Conservation (phyloP, 2,329 filamentous ascomycete genomes). For the Didymella exigua region DNA sequence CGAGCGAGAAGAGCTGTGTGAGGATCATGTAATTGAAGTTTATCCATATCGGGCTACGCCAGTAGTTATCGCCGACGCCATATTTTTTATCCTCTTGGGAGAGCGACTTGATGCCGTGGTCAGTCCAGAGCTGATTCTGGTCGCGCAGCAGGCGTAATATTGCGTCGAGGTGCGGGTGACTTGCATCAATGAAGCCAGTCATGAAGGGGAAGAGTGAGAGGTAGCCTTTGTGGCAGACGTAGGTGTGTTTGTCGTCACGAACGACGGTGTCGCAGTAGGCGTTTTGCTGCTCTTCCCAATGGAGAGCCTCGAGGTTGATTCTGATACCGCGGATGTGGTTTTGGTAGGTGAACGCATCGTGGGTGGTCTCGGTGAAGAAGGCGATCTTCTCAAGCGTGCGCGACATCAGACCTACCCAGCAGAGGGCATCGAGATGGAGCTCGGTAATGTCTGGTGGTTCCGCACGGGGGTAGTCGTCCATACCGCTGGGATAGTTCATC, state of each 20-base stretch:
- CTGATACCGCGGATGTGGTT: conserved; percentile 74
- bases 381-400: conserved; percentile 79
- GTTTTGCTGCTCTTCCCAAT: conserved; percentile 81
- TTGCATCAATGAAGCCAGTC: conserved; percentile 73
- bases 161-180: conserved; percentile 74
- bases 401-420: conserved; percentile 95
- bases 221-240: conserved; percentile 94
- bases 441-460: conserved; percentile 91
- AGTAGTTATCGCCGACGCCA: conserved; percentile 91
- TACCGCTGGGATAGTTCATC: conserved; percentile 84
- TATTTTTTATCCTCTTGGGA: conserved; percentile 80
- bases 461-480: conserved; percentile 91
- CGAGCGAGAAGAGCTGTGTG: conserved; percentile 64
- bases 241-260: conserved; percentile 79
- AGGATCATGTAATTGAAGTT: conserved; percentile 93
- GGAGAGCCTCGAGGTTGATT: conserved; percentile 83
- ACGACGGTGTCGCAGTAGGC: conserved; percentile 92
- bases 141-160: conserved; percentile 77
- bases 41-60: conserved; percentile 93
- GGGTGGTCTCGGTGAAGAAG: conserved; percentile 69
- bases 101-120: conserved; percentile 82
- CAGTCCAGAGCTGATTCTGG: conserved; percentile 82
- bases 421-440: conserved; percentile 88
- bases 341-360: conserved; percentile 73
- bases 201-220: conserved; percentile 90